A percentile compares a stretch with the other conserved stretches of the same genome.
These are phyloP conservation scores for Diaporthe vaccinii DNA, from an alignment of 2,329 filamentous ascomycete genomes.

Conservation along the genomic window DNA sequence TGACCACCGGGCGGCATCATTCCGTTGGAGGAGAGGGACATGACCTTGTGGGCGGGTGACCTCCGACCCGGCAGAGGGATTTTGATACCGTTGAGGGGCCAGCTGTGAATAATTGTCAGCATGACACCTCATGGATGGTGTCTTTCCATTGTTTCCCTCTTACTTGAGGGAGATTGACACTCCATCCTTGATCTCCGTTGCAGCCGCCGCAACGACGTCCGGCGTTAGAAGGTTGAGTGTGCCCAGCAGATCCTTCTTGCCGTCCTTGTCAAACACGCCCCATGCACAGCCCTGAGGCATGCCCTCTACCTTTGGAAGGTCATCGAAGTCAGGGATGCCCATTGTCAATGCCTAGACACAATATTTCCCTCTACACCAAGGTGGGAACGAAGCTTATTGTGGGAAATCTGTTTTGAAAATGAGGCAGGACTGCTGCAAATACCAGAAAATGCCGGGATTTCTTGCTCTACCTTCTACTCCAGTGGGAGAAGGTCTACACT, in stretches of 20 bases:
- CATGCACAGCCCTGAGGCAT: conserved; percentile 52
- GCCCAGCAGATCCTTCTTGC: conserved; percentile 63
- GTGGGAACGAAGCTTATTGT: no score
- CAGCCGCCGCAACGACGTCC: conserved; percentile 56
- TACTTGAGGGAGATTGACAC: conserved; percentile 68
- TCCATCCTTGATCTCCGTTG: conserved; percentile 60
- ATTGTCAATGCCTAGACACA: neutral
- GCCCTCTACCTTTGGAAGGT: conserved; percentile 42
- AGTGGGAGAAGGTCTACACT: neutral
- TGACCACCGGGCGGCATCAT: conserved; percentile 46
- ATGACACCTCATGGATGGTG: neutral
- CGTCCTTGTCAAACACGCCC: conserved; percentile 66
- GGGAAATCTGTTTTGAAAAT: neutral
- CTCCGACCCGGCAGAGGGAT: conserved; percentile 53
- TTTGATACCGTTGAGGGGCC: conserved; percentile 58
- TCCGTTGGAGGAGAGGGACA: conserved; percentile 51
- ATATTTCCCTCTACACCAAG: neutral
- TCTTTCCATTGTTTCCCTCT: neutral
- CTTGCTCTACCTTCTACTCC: neutral
- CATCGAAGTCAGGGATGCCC: conserved; percentile 39
- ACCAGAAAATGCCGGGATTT: neutral
- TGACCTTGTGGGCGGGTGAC: conserved; percentile 52
- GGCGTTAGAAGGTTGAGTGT: conserved; percentile 67
- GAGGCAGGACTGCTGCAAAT: neutral
- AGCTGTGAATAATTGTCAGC: conserved; percentile 48